Evolutionary conservation across 352 stramenopile genomes (phyloP).

Genomic region (Pythium grandisporangium): DNA sequence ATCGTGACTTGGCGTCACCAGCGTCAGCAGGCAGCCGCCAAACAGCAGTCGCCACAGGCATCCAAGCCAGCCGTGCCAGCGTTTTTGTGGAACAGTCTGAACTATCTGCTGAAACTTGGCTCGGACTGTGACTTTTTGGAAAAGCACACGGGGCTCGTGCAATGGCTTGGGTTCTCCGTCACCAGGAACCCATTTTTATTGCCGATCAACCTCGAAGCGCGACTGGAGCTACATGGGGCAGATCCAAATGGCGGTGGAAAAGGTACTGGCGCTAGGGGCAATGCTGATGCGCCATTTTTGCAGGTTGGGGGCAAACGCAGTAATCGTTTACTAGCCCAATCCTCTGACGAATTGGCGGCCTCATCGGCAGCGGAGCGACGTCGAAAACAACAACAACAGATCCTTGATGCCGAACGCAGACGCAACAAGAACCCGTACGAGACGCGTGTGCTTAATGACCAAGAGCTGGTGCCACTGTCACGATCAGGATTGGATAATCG

Average conservation of each 20-base stretch:
- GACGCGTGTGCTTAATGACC: slow-evolving; percentile 79
- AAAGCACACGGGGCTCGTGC: slow-evolving; percentile 55
- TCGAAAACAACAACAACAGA: slow-evolving; percentile 5
- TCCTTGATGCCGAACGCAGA: slow-evolving; percentile 41
- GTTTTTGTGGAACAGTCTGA: slow-evolving; percentile 88
- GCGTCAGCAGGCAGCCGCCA: slow-evolving; percentile 1
- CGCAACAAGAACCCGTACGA: slow-evolving; percentile 71
- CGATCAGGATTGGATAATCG: too few species aligned
- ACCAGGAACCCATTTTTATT: slow-evolving; percentile 86
- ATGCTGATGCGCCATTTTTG: slow-evolving; percentile 23
- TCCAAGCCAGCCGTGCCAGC: slow-evolving; percentile 2
- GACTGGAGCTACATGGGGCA: slow-evolving; percentile 13
- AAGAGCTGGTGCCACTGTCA: slow-evolving; percentile 57
- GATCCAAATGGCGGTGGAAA: background rate
- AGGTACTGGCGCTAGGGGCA: background rate
- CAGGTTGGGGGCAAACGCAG: slow-evolving; percentile 57
- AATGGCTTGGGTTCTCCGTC: slow-evolving; percentile 83
- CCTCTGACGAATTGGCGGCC: slow-evolving; percentile 2
- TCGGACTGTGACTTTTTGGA: slow-evolving; percentile 87
- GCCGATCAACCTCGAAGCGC: slow-evolving; percentile 66
- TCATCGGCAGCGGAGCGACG: slow-evolving; percentile 6
- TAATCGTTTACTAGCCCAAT: too few species aligned
- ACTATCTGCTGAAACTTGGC: slow-evolving; percentile 88
- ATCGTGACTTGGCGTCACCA: slow-evolving; percentile 63
- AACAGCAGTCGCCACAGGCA: background rate